Evolutionary conservation across 1,284 basidiomycete genomes (phyloP).

Genomic region (Marasmius oreades): DNA sequence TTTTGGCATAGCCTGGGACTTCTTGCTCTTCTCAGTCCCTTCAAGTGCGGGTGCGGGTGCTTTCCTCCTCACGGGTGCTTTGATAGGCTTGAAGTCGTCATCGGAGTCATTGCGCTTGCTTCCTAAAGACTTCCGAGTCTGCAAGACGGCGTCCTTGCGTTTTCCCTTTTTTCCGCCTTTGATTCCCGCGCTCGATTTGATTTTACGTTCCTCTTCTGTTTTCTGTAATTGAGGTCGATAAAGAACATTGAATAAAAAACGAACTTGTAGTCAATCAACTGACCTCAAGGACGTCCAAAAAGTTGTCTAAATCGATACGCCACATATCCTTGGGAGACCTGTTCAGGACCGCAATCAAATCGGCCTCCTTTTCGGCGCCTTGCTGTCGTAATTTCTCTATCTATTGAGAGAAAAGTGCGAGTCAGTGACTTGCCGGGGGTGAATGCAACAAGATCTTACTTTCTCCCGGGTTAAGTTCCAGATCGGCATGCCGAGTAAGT

Average conservation of each 20-base stretch:
- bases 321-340: conserved; percentile 85
- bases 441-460: conserved; percentile 39
- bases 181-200: conserved; percentile 49
- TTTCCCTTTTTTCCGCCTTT: conserved; percentile 65
- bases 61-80: conserved; percentile 28
- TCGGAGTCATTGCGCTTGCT: conserved; percentile 29
- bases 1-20: conserved; percentile 21
- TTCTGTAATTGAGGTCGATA: conserved; percentile 35
- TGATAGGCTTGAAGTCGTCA: conserved; percentile 22
- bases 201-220: conserved; percentile 59
- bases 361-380: conserved; percentile 80
- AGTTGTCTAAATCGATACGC: conserved; percentile 86
- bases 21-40: conserved; percentile 31
- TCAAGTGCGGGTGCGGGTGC: conserved; percentile 28
- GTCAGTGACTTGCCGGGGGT: not conserved
- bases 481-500: conserved; percentile 93
- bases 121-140: conserved; percentile 68
- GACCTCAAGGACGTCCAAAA: conserved; percentile 85
- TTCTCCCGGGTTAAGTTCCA: conserved; percentile 94
- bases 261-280: conserved; percentile 19
- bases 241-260: not conserved
- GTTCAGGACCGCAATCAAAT: conserved; percentile 78
- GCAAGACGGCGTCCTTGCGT: conserved; percentile 74
- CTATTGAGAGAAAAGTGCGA: conserved; percentile 35
- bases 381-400: conserved; percentile 85